A percentile compares a stretch with the other conserved stretches of the same genome.
Conservation (phyloP, 495 filamentous ascomycete species). For the Trichoderma virens region DNA sequence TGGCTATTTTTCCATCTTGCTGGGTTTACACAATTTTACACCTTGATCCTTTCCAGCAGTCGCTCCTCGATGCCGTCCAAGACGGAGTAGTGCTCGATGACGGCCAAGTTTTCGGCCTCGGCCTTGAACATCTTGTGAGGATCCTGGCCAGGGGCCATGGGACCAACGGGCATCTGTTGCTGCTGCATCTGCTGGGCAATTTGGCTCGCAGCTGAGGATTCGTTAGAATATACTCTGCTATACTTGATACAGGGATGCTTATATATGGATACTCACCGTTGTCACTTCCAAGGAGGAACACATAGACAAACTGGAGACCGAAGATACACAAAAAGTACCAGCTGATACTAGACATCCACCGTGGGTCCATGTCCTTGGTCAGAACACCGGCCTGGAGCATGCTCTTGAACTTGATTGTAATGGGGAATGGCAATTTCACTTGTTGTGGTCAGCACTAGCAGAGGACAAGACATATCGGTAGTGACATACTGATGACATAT, state of each 20-base stretch:
- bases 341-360: conserved; percentile 96
- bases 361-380: conserved; percentile 89
- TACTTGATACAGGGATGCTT: background rate
- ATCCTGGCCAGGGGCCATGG: conserved; percentile 87
- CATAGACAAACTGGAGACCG: conserved; percentile 95
- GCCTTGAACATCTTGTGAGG: conserved; percentile 85
- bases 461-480: background rate
- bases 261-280: conserved; percentile 64
- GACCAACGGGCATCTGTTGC: conserved; percentile 48
- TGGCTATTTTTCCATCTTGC: background rate
- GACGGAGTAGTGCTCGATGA: conserved; percentile 86
- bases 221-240: conserved; percentile 8
- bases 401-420: conserved; percentile 97
- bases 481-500: conserved; percentile 84
- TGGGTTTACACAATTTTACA: conserved; percentile 28
- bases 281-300: conserved; percentile 89
- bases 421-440: conserved; percentile 98
- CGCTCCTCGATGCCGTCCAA: conserved; percentile 80
- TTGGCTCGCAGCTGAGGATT: conserved; percentile 73
- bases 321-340: conserved; percentile 99
- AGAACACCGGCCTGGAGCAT: conserved; percentile 97
- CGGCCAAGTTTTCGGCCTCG: conserved; percentile 92
- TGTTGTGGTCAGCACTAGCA: conserved; percentile 14
- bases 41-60: conserved; percentile 51
- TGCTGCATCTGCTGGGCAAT: conserved; percentile 93